Percentiles rank a stretch among this genome's conserved stretches.
These are phyloP conservation scores for Kalmanozyma brasiliensis DNA, from an alignment of 1,284 basidiomycete genomes.

Conservation along the genomic window DNA sequence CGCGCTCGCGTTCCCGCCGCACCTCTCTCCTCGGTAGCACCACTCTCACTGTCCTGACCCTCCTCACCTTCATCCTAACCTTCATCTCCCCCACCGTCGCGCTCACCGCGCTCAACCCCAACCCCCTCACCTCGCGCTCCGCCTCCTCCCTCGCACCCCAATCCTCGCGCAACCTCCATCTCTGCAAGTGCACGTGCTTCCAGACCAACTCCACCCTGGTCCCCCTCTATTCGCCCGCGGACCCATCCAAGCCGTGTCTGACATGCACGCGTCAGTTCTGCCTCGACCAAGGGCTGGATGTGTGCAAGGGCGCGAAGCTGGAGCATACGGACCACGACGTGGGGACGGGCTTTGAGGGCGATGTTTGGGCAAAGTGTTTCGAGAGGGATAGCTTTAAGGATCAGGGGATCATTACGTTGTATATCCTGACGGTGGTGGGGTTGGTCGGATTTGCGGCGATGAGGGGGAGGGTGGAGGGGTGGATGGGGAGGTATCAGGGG, in stretches of 20 bases:
- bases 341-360: slow-evolving; percentile 66
- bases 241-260: slow-evolving; percentile 59
- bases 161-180: slow-evolving; percentile 38
- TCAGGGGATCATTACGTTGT: slow-evolving; percentile 61
- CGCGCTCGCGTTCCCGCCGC: slow-evolving; percentile 12
- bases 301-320: slow-evolving; percentile 63
- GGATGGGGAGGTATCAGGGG: slow-evolving; percentile 23
- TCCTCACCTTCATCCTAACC: slow-evolving; percentile 26
- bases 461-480: slow-evolving; percentile 24
- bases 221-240: slow-evolving; percentile 56
- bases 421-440: slow-evolving; percentile 50
- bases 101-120: background rate
- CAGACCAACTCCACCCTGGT: slow-evolving; percentile 66
- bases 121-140: background rate
- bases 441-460: slow-evolving; percentile 31
- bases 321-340: slow-evolving; percentile 63
- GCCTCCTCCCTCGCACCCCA: slow-evolving; percentile 1
- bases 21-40: slow-evolving; percentile 17
- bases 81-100: slow-evolving; percentile 12
- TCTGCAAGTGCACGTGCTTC: slow-evolving; percentile 68
- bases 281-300: slow-evolving; percentile 59
- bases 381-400: slow-evolving; percentile 65
- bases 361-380: slow-evolving; percentile 67
- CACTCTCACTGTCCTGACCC: slow-evolving; percentile 19
- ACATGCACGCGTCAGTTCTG: slow-evolving; percentile 67